Evolutionary conservation across 768 basidiomycete genomes (phyloP).

Genomic region (Saitozyma sp.): DNA sequence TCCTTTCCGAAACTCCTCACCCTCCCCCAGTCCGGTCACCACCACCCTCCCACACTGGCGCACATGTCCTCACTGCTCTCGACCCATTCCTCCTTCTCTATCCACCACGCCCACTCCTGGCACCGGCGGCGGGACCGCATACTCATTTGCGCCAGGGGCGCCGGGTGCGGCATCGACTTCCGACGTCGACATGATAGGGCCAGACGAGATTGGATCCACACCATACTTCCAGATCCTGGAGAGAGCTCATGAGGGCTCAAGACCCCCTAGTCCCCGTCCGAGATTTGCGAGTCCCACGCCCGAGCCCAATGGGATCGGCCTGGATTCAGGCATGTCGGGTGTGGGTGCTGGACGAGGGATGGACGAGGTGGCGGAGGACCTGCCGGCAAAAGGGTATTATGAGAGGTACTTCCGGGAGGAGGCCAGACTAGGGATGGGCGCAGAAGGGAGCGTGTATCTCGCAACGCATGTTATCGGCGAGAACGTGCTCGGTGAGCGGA

Average conservation of each 20-base stretch:
- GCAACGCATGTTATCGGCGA: slow-evolving; percentile 80
- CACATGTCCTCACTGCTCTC: slow-evolving; percentile 46
- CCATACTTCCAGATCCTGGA: slow-evolving; percentile 45
- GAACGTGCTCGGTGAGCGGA: slow-evolving; percentile 68
- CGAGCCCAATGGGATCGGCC: slow-evolving; percentile 5
- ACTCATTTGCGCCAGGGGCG: not conserved
- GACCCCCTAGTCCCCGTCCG: slow-evolving; percentile 33
- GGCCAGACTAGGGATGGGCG: slow-evolving; percentile 86
- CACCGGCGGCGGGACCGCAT: not conserved
- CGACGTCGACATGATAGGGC: too few relatives aligned
- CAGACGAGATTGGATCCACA: not conserved
- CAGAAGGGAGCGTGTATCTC: slow-evolving; percentile 80
- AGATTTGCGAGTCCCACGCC: not conserved
- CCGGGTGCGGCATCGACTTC: too few relatives aligned
- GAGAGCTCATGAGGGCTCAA: slow-evolving; percentile 43
- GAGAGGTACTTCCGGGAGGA: slow-evolving; percentile 90
- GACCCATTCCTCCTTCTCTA: slow-evolving; percentile 23
- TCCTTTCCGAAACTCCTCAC: not conserved
- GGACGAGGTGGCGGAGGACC: slow-evolving; percentile 15
- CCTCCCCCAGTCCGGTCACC: too few relatives aligned
- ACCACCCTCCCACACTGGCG: slow-evolving; percentile 1
- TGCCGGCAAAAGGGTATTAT: slow-evolving; percentile 83
- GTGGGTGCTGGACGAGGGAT: slow-evolving; percentile 7
- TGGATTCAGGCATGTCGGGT: not conserved
- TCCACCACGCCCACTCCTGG: not conserved